Percentiles rank a stretch among this genome's conserved stretches.
Evolutionary conservation across 768 basidiomycete species (phyloP).

Genomic region (Russula virescens): DNA sequence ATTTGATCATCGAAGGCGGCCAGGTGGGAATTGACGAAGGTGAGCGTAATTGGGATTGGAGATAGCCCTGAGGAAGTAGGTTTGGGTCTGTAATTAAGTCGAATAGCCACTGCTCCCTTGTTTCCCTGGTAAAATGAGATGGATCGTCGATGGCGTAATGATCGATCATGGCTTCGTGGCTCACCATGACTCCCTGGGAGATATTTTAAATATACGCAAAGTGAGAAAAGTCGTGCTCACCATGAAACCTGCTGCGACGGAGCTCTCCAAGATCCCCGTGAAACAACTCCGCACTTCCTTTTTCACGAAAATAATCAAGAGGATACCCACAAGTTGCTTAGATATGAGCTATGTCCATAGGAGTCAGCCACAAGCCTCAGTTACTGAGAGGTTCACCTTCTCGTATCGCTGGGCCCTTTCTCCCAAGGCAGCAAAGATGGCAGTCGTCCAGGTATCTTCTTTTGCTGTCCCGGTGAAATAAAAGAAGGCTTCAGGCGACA

Average conservation of each 20-base stretch:
- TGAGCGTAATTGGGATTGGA: conserved; percentile 44
- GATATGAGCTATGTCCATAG: conserved; percentile 48
- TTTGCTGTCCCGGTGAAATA: conserved; percentile 56
- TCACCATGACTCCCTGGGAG: conserved; percentile 12
- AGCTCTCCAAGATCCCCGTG: conserved; percentile 43
- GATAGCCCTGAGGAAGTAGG: conserved; percentile 24
- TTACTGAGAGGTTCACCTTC: conserved; percentile 42
- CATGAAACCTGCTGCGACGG: conserved; percentile 72
- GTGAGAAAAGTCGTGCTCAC: conserved; percentile 33
- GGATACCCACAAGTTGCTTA: conserved; percentile 78
- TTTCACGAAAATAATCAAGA: conserved; percentile 64
- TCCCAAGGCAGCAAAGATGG: conserved; percentile 65
- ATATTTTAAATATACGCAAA: not conserved
- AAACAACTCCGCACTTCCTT: conserved; percentile 47
- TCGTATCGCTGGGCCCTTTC: conserved; percentile 57
- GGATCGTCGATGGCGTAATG: not conserved
- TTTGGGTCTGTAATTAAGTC: conserved; percentile 50
- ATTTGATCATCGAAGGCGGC: conserved; percentile 79
- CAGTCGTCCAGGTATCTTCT: conserved; percentile 68
- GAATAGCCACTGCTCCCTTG: conserved; percentile 71
- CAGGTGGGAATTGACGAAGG: conserved; percentile 78
- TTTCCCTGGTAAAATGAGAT: conserved; percentile 53
- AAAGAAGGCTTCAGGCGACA: conserved; percentile 70
- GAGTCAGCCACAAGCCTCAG: not conserved
- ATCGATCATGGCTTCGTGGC: not conserved